Base-by-base conservation (phyloP, 2,329 filamentous ascomycete species). In the Grosmannia penicillata region DNA sequence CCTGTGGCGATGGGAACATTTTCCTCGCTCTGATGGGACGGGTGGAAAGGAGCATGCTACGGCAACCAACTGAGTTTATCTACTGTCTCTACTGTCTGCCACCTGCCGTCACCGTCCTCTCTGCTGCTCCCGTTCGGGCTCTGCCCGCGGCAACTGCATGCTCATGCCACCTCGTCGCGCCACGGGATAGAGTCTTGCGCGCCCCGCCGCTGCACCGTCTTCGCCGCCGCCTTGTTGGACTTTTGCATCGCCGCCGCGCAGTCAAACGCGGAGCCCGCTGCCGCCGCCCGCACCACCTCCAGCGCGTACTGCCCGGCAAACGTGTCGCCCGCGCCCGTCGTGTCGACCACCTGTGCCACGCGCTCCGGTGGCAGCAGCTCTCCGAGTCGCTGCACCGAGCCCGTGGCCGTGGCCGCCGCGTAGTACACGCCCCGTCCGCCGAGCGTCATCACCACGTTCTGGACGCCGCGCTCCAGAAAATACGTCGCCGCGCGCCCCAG, bases 261-360 rank as follows among this genome's bases (percentile, higher is more conserved):
- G 41, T 70, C 65, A 41, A 75, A 70, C 11, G 41, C 43, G 21
- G 42, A 49, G 22, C 40, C 47, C 31, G 43, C 44, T 26, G 46
- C 48, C n/a, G 53, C 53, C 37, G 19, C 53, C 8, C 38, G 66
- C 28, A 83, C 82, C 23, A 80, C 70, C 41, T 76, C 72, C 21
- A 91, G 72, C 3, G 84, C 82, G 55, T 94, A 93, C 18, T 75
- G 81, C 2, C 91, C 89, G 6, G 93, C 83, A 60, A 95, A 95
- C 0, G 89, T 95, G 56, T 96, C 89, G 0, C 89, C 89, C 6
- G 91, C 91, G 2, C 82, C 89, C 8, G 89, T 96, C 1, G 89
- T 96, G 56, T 96, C 89, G 5, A 95, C 75, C 2, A 96, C 89
- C 17, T 56, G 60, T 4, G 84, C 79, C 8, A 47, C 45, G 56